These are phyloP conservation scores for Casaregolazyma lundiana DNA, from an alignment of 1,139 yeast species.

Conservation along the genomic window DNA sequence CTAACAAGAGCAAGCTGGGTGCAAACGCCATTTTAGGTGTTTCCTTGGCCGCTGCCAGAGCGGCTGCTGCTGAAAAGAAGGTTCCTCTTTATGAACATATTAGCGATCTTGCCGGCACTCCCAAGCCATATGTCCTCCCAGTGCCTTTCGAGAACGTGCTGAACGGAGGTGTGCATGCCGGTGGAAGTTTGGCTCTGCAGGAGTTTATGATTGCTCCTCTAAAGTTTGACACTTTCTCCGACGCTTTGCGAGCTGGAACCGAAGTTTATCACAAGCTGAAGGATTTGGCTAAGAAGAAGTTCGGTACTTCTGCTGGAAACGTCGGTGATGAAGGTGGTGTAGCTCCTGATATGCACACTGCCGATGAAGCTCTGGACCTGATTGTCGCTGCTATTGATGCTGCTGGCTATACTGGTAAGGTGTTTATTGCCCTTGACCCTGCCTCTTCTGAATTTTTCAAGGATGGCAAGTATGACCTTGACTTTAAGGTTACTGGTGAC, in stretches of 20 bases:
- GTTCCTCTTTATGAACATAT: conserved; percentile 86
- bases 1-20: conserved; percentile 90
- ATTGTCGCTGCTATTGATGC: conserved; percentile 78
- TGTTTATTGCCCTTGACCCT: conserved; percentile 87
- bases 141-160: conserved; percentile 97
- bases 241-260: conserved; percentile 91
- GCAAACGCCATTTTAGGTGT: conserved; percentile 96
- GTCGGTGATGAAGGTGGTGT: conserved; percentile 99
- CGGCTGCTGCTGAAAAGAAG: conserved; percentile 88
- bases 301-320: conserved; percentile 97
- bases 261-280: conserved; percentile 96
- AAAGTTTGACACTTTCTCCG: conserved; percentile 81
- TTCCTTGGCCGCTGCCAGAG: conserved; percentile 88
- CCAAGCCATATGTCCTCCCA: conserved; percentile 77
- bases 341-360: conserved; percentile 91
- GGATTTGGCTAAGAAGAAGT: conserved; percentile 81
- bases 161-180: conserved; percentile 99
- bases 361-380: conserved; percentile 93
- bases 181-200: conserved; percentile 97
- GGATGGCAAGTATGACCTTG: conserved; percentile 94
- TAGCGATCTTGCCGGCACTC: conserved; percentile 62
- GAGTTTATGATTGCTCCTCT: conserved; percentile 98
- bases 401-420: conserved; percentile 91
- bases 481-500: conserved; percentile 92
- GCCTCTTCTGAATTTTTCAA: conserved; percentile 96